Conservation (phyloP, 306 rosid genomes). For the Begonia peltatifolia region DNA sequence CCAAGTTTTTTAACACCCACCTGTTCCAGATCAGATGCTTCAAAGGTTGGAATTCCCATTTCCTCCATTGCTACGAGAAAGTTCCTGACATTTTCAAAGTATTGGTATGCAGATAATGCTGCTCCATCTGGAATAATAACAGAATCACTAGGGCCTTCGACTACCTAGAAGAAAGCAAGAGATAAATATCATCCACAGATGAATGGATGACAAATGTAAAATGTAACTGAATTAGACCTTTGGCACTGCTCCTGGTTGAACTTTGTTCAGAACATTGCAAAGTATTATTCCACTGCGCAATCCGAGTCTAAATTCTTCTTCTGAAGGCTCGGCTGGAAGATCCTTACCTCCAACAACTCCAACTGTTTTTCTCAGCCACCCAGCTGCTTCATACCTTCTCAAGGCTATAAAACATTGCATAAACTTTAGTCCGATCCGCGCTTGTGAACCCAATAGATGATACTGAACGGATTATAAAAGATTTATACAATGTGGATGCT, state of each 20-base stretch:
- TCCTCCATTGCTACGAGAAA: constrained; percentile 44
- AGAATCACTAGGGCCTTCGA: constrained; percentile 41
- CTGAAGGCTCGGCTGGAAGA: constrained; percentile 86
- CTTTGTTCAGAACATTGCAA: constrained; percentile 69
- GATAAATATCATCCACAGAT: not conserved
- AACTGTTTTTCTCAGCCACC: constrained; percentile 61
- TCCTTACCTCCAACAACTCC: constrained; percentile 85
- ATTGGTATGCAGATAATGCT: constrained; percentile 44
- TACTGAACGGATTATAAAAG: no score
- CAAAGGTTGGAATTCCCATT: constrained; percentile 68
- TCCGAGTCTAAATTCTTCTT: constrained; percentile 71
- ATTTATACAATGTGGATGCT: no score
- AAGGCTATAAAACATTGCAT: constrained; percentile 30
- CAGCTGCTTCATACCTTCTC: constrained; percentile 84
- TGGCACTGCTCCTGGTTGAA: constrained; percentile 61
- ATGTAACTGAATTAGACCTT: constrained; percentile 30
- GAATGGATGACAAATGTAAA: not conserved
- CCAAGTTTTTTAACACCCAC: constrained; percentile 16
- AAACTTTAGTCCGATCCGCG: constrained; percentile 1
- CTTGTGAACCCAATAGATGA: not conserved
- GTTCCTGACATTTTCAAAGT: constrained; percentile 49
- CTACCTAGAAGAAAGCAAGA: constrained; percentile 22
- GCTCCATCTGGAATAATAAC: constrained; percentile 38
- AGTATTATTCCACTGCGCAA: constrained; percentile 84
- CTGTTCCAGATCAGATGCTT: constrained; percentile 81